A percentile compares a stretch with the other conserved stretches of the same genome.
Conservation (phyloP, 495 filamentous ascomycete species). For the Hypoxylon intermedium region DNA sequence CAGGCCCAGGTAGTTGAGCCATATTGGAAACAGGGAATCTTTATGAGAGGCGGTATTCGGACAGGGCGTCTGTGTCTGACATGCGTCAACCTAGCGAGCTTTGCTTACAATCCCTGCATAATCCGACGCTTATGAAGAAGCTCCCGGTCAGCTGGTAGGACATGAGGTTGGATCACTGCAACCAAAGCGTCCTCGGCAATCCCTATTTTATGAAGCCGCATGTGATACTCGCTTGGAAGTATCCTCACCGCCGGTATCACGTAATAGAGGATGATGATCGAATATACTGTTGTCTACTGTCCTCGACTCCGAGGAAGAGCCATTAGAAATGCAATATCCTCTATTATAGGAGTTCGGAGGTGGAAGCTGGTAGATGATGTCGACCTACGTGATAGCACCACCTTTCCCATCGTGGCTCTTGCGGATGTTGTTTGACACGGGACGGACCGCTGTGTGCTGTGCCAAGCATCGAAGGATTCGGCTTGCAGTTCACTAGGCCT, state of each 20-base stretch:
- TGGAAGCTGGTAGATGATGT: no score
- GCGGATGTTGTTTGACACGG: conserved; percentile 6
- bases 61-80: background rate
- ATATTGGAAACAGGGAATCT: conserved; percentile 1
- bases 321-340: no score
- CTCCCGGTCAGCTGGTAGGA: background rate
- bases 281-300: background rate
- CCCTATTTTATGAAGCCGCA: conserved; percentile 4
- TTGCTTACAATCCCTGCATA: conserved; percentile 3
- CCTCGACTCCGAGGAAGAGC: no score
- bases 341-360: no score
- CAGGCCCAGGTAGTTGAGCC: background rate
- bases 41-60: background rate
- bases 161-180: background rate
- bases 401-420: no score
- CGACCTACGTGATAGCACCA: no score
- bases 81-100: background rate
- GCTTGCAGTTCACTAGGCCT: conserved; percentile 2
- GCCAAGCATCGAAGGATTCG: conserved; percentile 19
- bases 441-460: conserved; percentile 14
- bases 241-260: background rate
- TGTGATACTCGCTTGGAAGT: background rate
- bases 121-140: background rate
- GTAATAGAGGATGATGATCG: background rate
- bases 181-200: conserved; percentile 6